Conservation (phyloP, 345 rosid species). For the Syzygium grande region DNA sequence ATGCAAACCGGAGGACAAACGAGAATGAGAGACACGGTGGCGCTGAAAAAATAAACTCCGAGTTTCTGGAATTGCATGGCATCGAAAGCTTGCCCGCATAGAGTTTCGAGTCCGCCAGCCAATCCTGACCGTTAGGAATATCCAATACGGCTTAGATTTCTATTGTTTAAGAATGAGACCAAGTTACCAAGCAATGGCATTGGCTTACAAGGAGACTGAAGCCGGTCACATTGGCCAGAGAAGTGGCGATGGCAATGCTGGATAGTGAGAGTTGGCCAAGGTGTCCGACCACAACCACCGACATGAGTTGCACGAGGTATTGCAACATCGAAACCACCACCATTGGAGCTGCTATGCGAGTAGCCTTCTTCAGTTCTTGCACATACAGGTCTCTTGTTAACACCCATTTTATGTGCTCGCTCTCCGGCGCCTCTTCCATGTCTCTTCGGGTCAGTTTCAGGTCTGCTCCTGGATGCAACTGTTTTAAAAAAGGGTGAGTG, state of each 20-base stretch:
- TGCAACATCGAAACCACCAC: slow-evolving; percentile 13
- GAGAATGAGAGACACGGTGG: slow-evolving; percentile 12
- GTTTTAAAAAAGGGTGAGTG: neutral
- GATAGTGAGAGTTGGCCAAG: slow-evolving; percentile 17
- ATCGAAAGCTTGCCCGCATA: slow-evolving; percentile 27
- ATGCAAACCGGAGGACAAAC: slow-evolving; percentile 11
- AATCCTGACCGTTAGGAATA: slow-evolving; percentile 13
- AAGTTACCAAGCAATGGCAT: neutral
- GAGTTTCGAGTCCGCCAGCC: slow-evolving; percentile 23
- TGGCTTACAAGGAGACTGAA: slow-evolving; percentile 18
- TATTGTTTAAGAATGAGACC: neutral
- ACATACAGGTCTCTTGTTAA: slow-evolving; percentile 1
- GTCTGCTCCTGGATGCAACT: neutral
- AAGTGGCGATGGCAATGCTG: slow-evolving; percentile 15
- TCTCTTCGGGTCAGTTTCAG: neutral
- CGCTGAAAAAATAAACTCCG: slow-evolving; percentile 11
- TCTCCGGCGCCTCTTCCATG: neutral
- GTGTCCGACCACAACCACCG: slow-evolving; percentile 11
- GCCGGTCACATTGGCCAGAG: slow-evolving; percentile 20
- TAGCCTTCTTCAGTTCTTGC: slow-evolving; percentile 11
- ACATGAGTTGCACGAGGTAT: slow-evolving; percentile 15
- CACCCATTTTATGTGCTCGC: neutral
- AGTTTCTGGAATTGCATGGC: slow-evolving; percentile 19
- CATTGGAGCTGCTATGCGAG: slow-evolving; percentile 12
- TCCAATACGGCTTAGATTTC: neutral